Evolutionary conservation across 306 rosid species (phyloP).

Genomic region (Fragaria nilgerrensis): DNA sequence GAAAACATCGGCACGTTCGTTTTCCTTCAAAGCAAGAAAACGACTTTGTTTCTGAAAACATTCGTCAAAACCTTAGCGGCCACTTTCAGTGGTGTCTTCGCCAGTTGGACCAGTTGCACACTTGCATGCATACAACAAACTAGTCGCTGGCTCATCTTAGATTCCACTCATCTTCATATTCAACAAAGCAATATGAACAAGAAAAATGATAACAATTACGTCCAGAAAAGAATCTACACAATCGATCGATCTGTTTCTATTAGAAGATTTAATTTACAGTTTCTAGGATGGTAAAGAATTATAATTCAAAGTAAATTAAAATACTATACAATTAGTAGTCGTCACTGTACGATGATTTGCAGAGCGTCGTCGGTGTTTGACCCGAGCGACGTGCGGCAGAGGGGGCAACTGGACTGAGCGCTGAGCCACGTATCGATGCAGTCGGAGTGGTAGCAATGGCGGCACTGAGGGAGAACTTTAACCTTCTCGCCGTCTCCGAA

Average conservation of each 20-base stretch:
- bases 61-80: neutral
- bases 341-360: slow-evolving; percentile 18
- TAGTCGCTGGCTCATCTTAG: neutral
- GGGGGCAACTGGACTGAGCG: slow-evolving; percentile 73
- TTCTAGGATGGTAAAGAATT: neutral
- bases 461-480: slow-evolving; percentile 71
- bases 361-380: slow-evolving; percentile 25
- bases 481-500: slow-evolving; percentile 69
- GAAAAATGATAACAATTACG: neutral
- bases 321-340: neutral
- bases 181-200: neutral
- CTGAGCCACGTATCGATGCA: slow-evolving; percentile 80
- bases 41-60: neutral
- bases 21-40: neutral
- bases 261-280: neutral
- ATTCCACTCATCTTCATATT: neutral
- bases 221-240: neutral
- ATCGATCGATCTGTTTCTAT: neutral
- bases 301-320: neutral
- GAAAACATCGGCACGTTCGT: neutral
- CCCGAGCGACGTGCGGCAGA: slow-evolving; percentile 68
- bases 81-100: neutral
- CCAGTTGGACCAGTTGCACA: neutral
- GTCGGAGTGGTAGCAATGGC: slow-evolving; percentile 68
- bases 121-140: neutral